Conservation (phyloP, 805 yeast species). For the Grigorovia yakushimaensis region DNA sequence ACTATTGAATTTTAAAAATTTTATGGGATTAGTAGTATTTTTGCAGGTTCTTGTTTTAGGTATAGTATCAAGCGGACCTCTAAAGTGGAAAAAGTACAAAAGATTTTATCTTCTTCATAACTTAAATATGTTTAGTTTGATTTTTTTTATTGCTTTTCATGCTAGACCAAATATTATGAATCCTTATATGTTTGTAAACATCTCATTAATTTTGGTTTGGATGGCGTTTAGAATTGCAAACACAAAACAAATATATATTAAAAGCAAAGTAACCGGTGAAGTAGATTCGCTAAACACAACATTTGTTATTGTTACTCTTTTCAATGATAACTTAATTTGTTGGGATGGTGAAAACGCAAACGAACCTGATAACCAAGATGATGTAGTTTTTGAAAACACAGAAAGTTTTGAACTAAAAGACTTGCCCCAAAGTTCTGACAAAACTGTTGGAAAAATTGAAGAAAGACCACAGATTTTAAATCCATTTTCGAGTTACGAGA, state of each 20-base stretch:
- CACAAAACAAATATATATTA: not conserved
- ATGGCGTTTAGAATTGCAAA: not conserved
- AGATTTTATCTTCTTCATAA: constrained; percentile 51
- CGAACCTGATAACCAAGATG: not conserved
- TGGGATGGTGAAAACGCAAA: not conserved
- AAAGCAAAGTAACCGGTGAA: not conserved
- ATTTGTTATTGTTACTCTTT: not conserved
- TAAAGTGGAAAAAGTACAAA: constrained; percentile 42
- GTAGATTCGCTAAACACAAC: not conserved
- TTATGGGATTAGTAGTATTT: constrained; percentile 43
- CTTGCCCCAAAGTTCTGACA: no score
- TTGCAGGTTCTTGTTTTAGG: constrained; percentile 30
- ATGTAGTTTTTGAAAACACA: not conserved
- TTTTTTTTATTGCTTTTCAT: constrained; percentile 43
- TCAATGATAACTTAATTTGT: not conserved
- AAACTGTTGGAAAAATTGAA: no score
- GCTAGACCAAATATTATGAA: constrained; percentile 59
- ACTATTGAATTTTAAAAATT: constrained; percentile 26
- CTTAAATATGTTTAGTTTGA: constrained; percentile 36
- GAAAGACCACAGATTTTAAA: no score
- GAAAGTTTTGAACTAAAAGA: not conserved
- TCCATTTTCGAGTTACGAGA: no score
- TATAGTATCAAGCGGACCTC: constrained; percentile 37
- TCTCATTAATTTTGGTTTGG: constrained; percentile 8
- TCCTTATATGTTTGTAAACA: constrained; percentile 23